phyloP scores from a whole-genome alignment of 176 grass and related monocot species.

The sorghum (Sorghum bicolor) region Sorghum_bicolor_NCBIv3 NC_012875.2:49379001-49379500 shows the following conservation, averaged over 20 bases:
- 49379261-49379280: conserved; percentile 36
- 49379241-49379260: background rate
- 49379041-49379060: conserved; percentile 5
- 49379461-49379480: conserved; percentile 6
- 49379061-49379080: conserved; percentile 59
- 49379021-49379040: conserved; percentile 32
- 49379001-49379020: conserved; percentile 48
- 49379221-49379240: conserved; percentile 8
- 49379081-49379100: conserved; percentile 86
- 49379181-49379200: conserved; percentile 86
- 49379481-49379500: conserved; percentile 82
- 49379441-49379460: background rate
- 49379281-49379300: conserved; percentile 47
- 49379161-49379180: conserved; percentile 97
- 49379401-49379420: conserved; percentile 2
- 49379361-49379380: conserved; percentile 88
- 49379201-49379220: conserved; percentile 80
- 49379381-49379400: conserved; percentile 76
- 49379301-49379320: conserved; percentile 97
- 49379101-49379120: conserved; percentile 99
- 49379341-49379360: conserved; percentile 83
- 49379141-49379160: conserved; percentile 98
- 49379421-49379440: background rate
- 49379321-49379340: conserved; percentile 97
- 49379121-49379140: conserved; percentile 99